phyloP scores from a whole-genome alignment of 257 asterid genomes.

The Craterostigma plantagineum region DNA sequence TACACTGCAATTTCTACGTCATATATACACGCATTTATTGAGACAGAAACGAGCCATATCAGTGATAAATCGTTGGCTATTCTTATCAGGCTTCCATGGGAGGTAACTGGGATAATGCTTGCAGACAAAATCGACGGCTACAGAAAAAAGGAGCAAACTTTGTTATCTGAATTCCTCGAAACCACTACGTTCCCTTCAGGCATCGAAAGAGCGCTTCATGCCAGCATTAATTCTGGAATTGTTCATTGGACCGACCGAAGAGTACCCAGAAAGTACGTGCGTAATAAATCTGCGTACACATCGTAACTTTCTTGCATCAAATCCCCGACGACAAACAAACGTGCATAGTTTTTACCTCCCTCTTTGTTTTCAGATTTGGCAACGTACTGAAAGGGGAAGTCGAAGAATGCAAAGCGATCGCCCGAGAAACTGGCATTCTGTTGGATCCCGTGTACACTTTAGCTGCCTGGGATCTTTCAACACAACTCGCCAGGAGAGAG shows the following conservation, averaged over 20 bases:
- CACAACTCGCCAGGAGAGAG: slow-evolving; percentile 21
- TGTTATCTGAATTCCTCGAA: slow-evolving; percentile 36
- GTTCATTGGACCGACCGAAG: slow-evolving; percentile 72
- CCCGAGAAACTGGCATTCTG: slow-evolving; percentile 56
- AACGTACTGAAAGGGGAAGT: slow-evolving; percentile 63
- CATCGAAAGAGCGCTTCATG: slow-evolving; percentile 5
- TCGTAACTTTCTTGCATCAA: background rate
- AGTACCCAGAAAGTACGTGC: slow-evolving; percentile 78
- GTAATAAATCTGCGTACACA: background rate
- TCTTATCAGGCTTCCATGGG: slow-evolving; percentile 78
- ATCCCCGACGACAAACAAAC: too few relatives aligned
- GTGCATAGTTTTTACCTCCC: background rate
- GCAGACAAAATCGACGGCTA: slow-evolving; percentile 57
- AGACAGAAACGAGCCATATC: too few relatives aligned
- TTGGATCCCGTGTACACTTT: slow-evolving; percentile 75
- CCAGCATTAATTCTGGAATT: slow-evolving; percentile 14
- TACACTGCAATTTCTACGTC: background rate
- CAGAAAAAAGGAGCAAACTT: slow-evolving; percentile 37
- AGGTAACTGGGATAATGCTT: slow-evolving; percentile 65
- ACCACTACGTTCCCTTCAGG: slow-evolving; percentile 9
- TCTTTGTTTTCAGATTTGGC: slow-evolving; percentile 56
- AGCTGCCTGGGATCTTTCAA: slow-evolving; percentile 70
- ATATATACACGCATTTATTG: background rate
- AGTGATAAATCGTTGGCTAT: too few relatives aligned
- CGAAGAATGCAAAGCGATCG: slow-evolving; percentile 59